Evolutionary conservation across 202 grass and related monocot genomes (phyloP).

Genomic region (Carex sylvatica): DNA sequence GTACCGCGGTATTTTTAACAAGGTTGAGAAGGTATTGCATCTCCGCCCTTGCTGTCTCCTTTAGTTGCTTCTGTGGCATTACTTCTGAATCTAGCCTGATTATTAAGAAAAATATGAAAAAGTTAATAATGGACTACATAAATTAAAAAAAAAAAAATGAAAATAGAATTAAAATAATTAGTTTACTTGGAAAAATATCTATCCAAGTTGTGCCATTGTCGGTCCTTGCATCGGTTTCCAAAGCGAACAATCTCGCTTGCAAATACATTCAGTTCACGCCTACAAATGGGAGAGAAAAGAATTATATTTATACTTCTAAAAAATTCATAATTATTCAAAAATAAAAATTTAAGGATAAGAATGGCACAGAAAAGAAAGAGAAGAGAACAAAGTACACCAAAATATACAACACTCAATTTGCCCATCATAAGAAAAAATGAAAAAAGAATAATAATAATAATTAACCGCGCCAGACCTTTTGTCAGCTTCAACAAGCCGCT

Average conservation of each 20-base stretch:
- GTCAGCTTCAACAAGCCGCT: constrained; percentile 65
- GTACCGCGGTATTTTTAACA: constrained; percentile 72
- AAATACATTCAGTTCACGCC: constrained; percentile 71
- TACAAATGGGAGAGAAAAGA: constrained; percentile 31
- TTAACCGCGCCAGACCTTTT: constrained; percentile 52
- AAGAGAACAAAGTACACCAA: not conserved
- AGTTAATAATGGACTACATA: constrained; percentile 7
- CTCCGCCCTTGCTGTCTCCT: constrained; percentile 50
- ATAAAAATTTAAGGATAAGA: constrained; percentile 5
- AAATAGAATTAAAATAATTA: not conserved
- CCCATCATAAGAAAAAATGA: constrained; percentile 10
- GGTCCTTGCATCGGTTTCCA: constrained; percentile 83
- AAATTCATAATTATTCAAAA: constrained; percentile 6
- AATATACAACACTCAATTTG: not conserved
- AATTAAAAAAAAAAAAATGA: not conserved
- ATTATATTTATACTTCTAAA: not conserved
- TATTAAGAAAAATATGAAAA: constrained; percentile 30
- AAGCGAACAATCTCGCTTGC: constrained; percentile 79
- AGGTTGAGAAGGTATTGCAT: constrained; percentile 71
- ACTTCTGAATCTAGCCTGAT: constrained; percentile 70
- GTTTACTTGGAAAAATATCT: constrained; percentile 87
- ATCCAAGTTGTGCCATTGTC: constrained; percentile 93
- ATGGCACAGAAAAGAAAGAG: not conserved
- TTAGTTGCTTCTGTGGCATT: constrained; percentile 60
- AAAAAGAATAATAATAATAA: constrained; percentile 4